phyloP scores from a whole-genome alignment of 345 rosid species.

The Syzygium aqueum region DNA sequence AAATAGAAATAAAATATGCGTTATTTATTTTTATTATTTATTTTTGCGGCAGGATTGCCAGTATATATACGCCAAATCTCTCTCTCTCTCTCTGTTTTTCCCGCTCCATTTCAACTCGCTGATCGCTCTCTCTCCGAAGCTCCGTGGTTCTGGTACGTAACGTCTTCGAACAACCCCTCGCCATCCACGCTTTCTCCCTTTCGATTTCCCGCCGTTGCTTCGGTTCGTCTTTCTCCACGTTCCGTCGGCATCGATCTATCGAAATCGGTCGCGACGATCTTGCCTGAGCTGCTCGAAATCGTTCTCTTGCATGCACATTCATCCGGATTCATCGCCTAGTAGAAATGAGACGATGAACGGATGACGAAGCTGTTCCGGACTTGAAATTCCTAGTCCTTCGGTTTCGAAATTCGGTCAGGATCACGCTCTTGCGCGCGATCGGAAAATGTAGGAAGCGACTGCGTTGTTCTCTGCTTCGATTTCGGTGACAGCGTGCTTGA shows the following conservation, averaged over 20 bases:
- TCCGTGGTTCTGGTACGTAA: background rate
- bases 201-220: background rate
- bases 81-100: background rate
- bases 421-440: no score
- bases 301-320: background rate
- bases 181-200: background rate
- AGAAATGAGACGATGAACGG: background rate
- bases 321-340: background rate
- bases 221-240: background rate
- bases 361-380: no score
- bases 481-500: background rate
- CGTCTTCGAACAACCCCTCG: background rate
- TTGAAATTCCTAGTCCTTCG: background rate
- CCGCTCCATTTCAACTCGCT: background rate
- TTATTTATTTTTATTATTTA: no score
- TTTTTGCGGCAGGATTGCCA: no score
- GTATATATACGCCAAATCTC: background rate
- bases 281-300: background rate
- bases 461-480: background rate
- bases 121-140: background rate
- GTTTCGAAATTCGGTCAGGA: background rate
- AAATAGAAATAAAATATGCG: no score
- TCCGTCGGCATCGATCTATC: background rate
- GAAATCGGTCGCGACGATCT: background rate
- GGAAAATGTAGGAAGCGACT: no score